A percentile compares a stretch with the other conserved stretches of the same genome.
phyloP scores from a whole-genome alignment of 1,139 yeast species.

The Trichomonascaceae sp. region DNA sequence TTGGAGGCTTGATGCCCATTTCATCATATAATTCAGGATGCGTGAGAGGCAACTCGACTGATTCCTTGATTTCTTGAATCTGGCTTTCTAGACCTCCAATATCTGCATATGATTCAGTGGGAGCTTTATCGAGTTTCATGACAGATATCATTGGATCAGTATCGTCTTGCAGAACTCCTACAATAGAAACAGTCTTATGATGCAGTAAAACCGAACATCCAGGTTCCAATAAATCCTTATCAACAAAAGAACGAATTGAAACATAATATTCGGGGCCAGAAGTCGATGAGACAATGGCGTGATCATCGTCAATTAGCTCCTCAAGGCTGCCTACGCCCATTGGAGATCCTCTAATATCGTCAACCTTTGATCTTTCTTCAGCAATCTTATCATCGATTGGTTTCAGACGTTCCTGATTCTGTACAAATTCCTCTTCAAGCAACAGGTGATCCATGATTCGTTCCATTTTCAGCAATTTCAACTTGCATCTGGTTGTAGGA shows the following conservation, averaged over 20 bases:
- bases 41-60: conserved; percentile 93
- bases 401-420: conserved; percentile 89
- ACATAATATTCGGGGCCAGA: conserved; percentile 98
- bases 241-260: conserved; percentile 93
- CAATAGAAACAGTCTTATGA: conserved; percentile 90
- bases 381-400: conserved; percentile 97
- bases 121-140: conserved; percentile 96
- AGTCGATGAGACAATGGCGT: conserved; percentile 93
- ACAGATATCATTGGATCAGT: conserved; percentile 97
- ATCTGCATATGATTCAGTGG: conserved; percentile 94
- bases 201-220: conserved; percentile 96
- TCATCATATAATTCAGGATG: conserved; percentile 98
- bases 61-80: conserved; percentile 96
- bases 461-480: conserved; percentile 85
- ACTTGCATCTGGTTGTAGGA: conserved; percentile 90
- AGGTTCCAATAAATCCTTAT: conserved; percentile 91
- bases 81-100: conserved; percentile 96
- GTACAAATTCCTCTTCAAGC: conserved; percentile 92
- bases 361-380: conserved; percentile 91
- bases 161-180: conserved; percentile 94
- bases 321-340: conserved; percentile 95
- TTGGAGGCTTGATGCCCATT: conserved; percentile 99
- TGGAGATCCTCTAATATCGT: conserved; percentile 93
- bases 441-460: conserved; percentile 93
- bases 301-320: conserved; percentile 96